Conservation (phyloP, 2,329 filamentous ascomycete genomes). For the Penicillium sp. region DNA sequence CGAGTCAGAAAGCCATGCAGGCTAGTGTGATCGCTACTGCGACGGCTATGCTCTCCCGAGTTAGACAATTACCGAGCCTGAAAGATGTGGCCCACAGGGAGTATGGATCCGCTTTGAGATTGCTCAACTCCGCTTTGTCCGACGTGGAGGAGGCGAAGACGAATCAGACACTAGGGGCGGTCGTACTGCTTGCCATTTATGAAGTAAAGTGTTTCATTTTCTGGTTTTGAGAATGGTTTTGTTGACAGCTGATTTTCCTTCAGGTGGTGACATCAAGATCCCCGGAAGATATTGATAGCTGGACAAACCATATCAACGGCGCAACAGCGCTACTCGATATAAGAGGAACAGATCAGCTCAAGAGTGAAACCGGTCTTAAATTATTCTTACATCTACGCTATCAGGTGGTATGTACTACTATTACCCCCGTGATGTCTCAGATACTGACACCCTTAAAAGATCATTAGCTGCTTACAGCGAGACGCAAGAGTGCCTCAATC, state of each 20-base stretch:
- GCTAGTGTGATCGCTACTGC: constrained; percentile 60
- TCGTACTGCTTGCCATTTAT: constrained; percentile 62
- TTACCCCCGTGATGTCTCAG: neutral
- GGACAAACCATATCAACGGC: constrained; percentile 61
- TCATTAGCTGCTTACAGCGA: constrained; percentile 39
- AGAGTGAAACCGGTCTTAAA: constrained; percentile 50
- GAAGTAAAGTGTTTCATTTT: constrained; percentile 50
- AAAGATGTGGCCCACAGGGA: constrained; percentile 52
- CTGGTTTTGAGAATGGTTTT: neutral
- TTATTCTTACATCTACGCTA: constrained; percentile 59
- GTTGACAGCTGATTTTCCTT: neutral
- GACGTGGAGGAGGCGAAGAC: constrained; percentile 37
- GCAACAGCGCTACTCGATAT: constrained; percentile 59
- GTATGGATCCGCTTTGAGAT: constrained; percentile 57
- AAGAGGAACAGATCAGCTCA: constrained; percentile 40
- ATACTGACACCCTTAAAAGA: constrained; percentile 23
- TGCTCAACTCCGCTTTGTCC: constrained; percentile 37
- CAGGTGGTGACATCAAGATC: constrained; percentile 45
- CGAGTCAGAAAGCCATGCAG: constrained; percentile 35
- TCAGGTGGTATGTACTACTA: constrained; percentile 51
- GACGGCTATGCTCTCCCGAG: constrained; percentile 59
- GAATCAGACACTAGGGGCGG: constrained; percentile 52
- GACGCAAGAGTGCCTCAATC: constrained; percentile 32
- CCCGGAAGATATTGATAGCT: constrained; percentile 51
- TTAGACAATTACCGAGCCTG: constrained; percentile 51